Percentiles rank a stretch among this genome's conserved stretches.
Evolutionary conservation across 2,329 filamentous ascomycete species (phyloP).

Genomic region (Chaetomium strumarium): DNA sequence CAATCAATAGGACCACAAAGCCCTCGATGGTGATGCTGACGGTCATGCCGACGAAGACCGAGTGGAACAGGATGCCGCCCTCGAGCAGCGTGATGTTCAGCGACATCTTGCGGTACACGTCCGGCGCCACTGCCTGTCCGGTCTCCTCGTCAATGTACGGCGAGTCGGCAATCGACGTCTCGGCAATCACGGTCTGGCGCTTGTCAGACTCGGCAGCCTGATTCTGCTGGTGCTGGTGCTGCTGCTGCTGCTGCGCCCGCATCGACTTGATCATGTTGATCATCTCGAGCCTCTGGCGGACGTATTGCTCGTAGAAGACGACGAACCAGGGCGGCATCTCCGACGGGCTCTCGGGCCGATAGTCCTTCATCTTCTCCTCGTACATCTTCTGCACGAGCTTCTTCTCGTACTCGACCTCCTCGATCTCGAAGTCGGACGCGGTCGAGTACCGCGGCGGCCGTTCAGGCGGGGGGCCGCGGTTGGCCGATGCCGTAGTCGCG

Average conservation of each 20-base stretch:
- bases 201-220: slow-evolving; percentile 24
- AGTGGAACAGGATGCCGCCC: slow-evolving; percentile 74
- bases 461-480: slow-evolving; percentile 18
- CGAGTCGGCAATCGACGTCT: slow-evolving; percentile 27
- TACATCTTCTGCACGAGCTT: slow-evolving; percentile 36
- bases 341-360: slow-evolving; percentile 24
- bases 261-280: slow-evolving; percentile 43
- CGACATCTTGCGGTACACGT: slow-evolving; percentile 54
- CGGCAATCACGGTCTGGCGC: slow-evolving; percentile 6
- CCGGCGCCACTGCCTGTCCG: slow-evolving; percentile 38
- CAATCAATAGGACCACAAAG: slow-evolving; percentile 60
- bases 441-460: slow-evolving; percentile 30
- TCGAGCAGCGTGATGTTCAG: slow-evolving; percentile 71
- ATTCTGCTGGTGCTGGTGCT: too few species aligned
- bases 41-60: slow-evolving; percentile 69
- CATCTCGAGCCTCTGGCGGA: slow-evolving; percentile 55
- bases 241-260: slow-evolving; percentile 21
- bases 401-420: slow-evolving; percentile 37
- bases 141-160: slow-evolving; percentile 39
- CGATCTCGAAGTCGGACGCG: slow-evolving; percentile 31
- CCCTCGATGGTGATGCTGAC: slow-evolving; percentile 62
- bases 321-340: slow-evolving; percentile 58
- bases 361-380: slow-evolving; percentile 29
- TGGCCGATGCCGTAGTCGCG: background rate
- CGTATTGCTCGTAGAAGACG: slow-evolving; percentile 57